These are phyloP conservation scores for Geosmithia putterillii DNA, from an alignment of 2,329 filamentous ascomycete species.

Conservation along the genomic window DNA sequence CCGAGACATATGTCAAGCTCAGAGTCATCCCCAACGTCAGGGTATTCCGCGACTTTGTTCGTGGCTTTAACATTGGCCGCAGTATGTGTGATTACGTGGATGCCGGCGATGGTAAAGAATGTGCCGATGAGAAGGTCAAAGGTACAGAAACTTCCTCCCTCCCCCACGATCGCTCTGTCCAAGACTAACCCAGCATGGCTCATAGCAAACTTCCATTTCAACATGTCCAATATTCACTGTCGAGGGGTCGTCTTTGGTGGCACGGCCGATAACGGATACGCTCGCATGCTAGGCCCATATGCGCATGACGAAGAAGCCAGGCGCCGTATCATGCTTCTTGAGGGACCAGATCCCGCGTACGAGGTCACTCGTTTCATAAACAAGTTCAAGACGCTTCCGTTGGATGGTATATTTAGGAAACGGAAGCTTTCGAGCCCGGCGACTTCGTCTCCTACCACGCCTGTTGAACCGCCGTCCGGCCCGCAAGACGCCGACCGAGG, in stretches of 20 bases:
- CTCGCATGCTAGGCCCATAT: constrained; percentile 22
- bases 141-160: constrained; percentile 10
- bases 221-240: constrained; percentile 23
- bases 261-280: constrained; percentile 27
- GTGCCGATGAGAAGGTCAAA: constrained; percentile 26
- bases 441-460: constrained; percentile 9
- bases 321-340: constrained; percentile 20
- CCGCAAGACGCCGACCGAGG: background rate
- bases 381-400: constrained; percentile 11
- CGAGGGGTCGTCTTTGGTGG: constrained; percentile 25
- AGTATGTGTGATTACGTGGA: constrained; percentile 24
- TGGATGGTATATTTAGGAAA: constrained; percentile 11
- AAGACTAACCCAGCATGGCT: constrained; percentile 5
- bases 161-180: background rate
- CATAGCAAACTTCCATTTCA: constrained; percentile 16
- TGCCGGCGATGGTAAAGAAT: constrained; percentile 28
- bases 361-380: constrained; percentile 19
- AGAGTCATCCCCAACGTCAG: constrained; percentile 11
- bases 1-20: constrained; percentile 16
- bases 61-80: constrained; percentile 26
- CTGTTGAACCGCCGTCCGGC: too few species aligned
- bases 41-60: constrained; percentile 19
- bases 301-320: constrained; percentile 10
- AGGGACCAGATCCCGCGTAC: constrained; percentile 22
- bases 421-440: constrained; percentile 10